Conservation (phyloP, 2,329 filamentous ascomycete genomes). For the Aspergillus thermomutatus region DNA sequence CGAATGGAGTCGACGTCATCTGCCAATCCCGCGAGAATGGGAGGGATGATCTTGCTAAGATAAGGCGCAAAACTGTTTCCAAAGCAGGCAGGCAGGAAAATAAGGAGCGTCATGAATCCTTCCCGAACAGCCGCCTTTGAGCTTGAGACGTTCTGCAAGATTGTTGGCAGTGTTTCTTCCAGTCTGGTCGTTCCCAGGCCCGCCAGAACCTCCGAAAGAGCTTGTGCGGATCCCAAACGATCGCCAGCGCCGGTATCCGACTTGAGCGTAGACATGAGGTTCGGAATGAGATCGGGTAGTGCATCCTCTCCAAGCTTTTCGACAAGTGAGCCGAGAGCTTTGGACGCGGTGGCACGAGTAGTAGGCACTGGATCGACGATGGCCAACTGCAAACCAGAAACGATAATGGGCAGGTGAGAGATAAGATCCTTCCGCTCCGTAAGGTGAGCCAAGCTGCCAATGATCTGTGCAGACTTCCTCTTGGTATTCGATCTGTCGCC, state of each 20-base stretch:
- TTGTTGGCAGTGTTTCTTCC: conserved; percentile 93
- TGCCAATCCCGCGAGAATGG: conserved; percentile 88
- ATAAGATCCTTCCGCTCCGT: conserved; percentile 94
- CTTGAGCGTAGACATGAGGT: conserved; percentile 95
- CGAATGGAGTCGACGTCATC: conserved; percentile 96
- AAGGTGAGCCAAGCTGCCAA: conserved; percentile 93
- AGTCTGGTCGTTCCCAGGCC: conserved; percentile 87
- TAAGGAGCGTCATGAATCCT: conserved; percentile 99
- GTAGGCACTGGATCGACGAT: conserved; percentile 95
- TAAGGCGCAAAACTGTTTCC: conserved; percentile 98
- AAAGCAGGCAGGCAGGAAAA: conserved; percentile 97
- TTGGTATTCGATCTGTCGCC: conserved; percentile 91
- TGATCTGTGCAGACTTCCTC: conserved; percentile 93
- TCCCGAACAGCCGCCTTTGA: conserved; percentile 86
- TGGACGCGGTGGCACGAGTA: conserved; percentile 91
- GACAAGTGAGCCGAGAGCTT: conserved; percentile 91
- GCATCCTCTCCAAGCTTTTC: conserved; percentile 98
- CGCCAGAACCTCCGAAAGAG: conserved; percentile 91
- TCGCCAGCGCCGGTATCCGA: conserved; percentile 96
- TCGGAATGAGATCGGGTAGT: conserved; percentile 92
- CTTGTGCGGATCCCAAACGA: conserved; percentile 91
- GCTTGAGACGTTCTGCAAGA: conserved; percentile 92
- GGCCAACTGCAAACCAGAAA: conserved; percentile 82
- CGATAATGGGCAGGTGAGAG: conserved; percentile 84
- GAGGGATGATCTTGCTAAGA: conserved; percentile 89